Conservation (phyloP, 1,284 basidiomycete species). For the Cutaneotrichosporon sp. region DNA sequence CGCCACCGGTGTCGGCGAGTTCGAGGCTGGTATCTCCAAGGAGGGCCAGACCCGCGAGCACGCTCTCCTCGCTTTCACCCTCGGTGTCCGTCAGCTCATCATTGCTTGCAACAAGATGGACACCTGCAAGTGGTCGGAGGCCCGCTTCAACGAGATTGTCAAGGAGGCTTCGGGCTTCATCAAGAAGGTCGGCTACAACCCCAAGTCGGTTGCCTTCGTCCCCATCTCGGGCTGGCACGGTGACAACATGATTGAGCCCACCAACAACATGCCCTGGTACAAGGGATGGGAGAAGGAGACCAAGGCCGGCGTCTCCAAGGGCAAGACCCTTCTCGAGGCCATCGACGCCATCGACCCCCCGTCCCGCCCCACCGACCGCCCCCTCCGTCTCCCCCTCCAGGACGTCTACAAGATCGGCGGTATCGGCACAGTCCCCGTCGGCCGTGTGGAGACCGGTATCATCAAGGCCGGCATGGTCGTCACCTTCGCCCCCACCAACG, state of each 20-base stretch:
- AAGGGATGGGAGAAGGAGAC: slow-evolving; percentile 98
- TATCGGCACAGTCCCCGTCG: slow-evolving; percentile 99
- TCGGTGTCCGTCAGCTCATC: slow-evolving; percentile 99
- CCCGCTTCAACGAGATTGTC: slow-evolving; percentile 99
- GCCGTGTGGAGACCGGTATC: slow-evolving; percentile 99
- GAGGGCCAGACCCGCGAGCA: slow-evolving; percentile 99
- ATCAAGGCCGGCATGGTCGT: slow-evolving; percentile 99
- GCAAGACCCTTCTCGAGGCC: slow-evolving; percentile 99
- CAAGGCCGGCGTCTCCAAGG: slow-evolving; percentile 89
- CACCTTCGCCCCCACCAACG: slow-evolving; percentile 88
- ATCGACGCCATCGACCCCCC: slow-evolving; percentile 99
- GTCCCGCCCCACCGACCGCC: slow-evolving; percentile 94
- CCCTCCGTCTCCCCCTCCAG: slow-evolving; percentile 99
- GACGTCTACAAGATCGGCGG: slow-evolving; percentile 99
- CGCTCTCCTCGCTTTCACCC: slow-evolving; percentile 98
- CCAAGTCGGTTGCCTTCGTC: slow-evolving; percentile 96
- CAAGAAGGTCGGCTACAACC: slow-evolving; percentile 99
- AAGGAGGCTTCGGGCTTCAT: slow-evolving; percentile 99
- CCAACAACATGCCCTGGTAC: slow-evolving; percentile 97
- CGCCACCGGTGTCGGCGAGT: slow-evolving; percentile 91
- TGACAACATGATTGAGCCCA: slow-evolving; percentile 99
- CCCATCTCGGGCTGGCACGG: slow-evolving; percentile 99
- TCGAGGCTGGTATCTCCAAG: slow-evolving; percentile 99
- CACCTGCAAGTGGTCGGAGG: slow-evolving; percentile 82
- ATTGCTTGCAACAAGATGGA: slow-evolving; percentile 83